Base-by-base conservation (phyloP, 768 basidiomycete genomes). In the Lactarius pseudohatsudake region DNA sequence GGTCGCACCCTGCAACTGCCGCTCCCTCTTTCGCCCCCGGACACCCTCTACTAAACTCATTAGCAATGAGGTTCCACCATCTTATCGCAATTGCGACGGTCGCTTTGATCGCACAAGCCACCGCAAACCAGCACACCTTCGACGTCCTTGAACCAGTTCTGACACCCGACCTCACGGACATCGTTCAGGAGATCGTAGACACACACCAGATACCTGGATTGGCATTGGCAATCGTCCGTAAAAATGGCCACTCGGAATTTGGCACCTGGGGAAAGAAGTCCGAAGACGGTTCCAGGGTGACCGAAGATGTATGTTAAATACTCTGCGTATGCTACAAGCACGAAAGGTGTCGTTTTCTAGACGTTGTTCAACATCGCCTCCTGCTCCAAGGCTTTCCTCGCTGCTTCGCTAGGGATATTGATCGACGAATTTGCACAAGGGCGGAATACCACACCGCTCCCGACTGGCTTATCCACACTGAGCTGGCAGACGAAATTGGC, bases 221-320 rank as follows among this genome's bases (percentile, higher is more conserved):
- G 64, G 47, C 56, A 4, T 26, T 66, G 18, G 41, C 36, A 16
- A 32, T 64, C 30, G 22, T 64, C 7, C 28, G 22, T 16, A n/a
- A 30, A 22, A 38, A 74, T 30, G 76, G 75, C 4, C 47, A 66
- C 26, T 64, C 74, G 9, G 76, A 79, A 62, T 75, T 72, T 45
- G 75, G 66, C 22, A 56, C 73, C 0, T 81, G 76, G 75, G 80
- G 80, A 8, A 72, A 73, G 22, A 73, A 72, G 28, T 75, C 76
- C 4, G 80, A 81, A 67, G 74, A 73, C 3, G 76, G 75, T 0
- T 76, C 76, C 18, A 28, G 67, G 26, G 71, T 77, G 38, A 76
- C 74, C 11, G 38, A 40, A 40, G 38, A 40, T 10, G 38, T 40
- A 40, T 15, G 38, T 40, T 40, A 13, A 40, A 40, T 13, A 38